Evolutionary conservation across 176 grass and related monocot species (phyloP), one percentile per base, ranked within the genome.

Genomic region (Stipa capillata): DNA sequence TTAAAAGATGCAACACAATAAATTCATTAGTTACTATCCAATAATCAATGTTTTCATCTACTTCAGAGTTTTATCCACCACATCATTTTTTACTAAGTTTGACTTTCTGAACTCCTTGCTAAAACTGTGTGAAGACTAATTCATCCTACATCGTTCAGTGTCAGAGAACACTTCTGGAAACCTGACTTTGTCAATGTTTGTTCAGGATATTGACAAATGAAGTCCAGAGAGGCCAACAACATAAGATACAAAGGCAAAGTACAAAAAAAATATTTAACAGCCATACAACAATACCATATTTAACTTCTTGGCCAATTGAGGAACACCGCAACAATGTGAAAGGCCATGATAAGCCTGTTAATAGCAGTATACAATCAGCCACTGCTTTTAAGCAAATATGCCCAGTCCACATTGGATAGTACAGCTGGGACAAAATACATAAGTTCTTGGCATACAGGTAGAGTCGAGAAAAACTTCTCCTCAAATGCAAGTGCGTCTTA

Each of bases 261-360:
- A 49, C 52, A 68, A 42, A 43, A 74, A 76, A 74, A 17, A 72
- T 69, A 52, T 61, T 44, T 57, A 62, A 69, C 17, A 13, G 20
- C 27, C 20, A 63, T 87, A 93, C 90, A 16, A 5, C 32, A 29
- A 69, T 87, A 98, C 95, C 83, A 74, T 85, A 88, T 98, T 98
- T 85, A 98, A 76, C 83, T 94, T 98, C 72, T 98, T 98, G 60
- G 95, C 92, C 80, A 98, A 80, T 55, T 93, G 95, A 74, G 88
- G 90, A 72, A 98, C 85, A 77, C 95, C 95, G 75, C 92, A 98
- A 79, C 89, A 98, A 87, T 98, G 95, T 73, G 90, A 83, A 53
- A 98, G 92, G 78, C 87, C 90, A 83, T 89, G 55, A 70, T 98
- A 98, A 80, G 91, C 95, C 95, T 98, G 76, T 87, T 79, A 88